Conservation (phyloP, 768 basidiomycete species). For the Sarcomyxa edulis region DNA sequence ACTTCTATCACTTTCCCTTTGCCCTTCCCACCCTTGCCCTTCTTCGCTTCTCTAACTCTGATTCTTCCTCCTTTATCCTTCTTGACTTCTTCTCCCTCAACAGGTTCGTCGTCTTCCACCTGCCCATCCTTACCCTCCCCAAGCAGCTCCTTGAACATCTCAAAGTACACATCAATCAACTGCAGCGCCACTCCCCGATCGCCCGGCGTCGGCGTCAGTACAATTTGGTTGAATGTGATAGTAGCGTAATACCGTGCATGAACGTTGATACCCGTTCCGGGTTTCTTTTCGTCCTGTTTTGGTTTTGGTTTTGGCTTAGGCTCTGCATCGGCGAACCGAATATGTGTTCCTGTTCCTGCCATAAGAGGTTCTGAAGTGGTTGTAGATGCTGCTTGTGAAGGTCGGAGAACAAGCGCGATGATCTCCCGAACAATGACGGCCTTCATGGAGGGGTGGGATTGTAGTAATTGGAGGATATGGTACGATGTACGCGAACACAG, state of each 20-base stretch:
- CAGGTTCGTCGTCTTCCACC: constrained; percentile 23
- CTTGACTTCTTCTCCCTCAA: constrained; percentile 24
- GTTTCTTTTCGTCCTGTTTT: constrained; percentile 17
- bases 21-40: constrained; percentile 19
- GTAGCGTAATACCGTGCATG: constrained; percentile 90
- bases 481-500: constrained; percentile 89
- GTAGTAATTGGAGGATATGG: constrained; percentile 83
- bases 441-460: constrained; percentile 93
- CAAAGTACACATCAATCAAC: constrained; percentile 89
- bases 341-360: constrained; percentile 35
- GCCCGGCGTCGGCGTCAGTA: constrained; percentile 56
- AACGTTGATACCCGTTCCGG: constrained; percentile 43
- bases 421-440: constrained; percentile 83
- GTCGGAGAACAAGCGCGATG: constrained; percentile 69
- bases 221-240: constrained; percentile 93
- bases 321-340: constrained; percentile 44
- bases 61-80: constrained; percentile 34
- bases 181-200: constrained; percentile 74
- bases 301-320: constrained; percentile 23
- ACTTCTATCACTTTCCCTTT: constrained; percentile 38
- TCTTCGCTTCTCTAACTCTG: constrained; percentile 22
- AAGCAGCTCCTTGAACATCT: constrained; percentile 86
- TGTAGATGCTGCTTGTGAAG: constrained; percentile 30
- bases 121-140: constrained; percentile 46
- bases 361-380: constrained; percentile 29